These are phyloP conservation scores for Phytophthora podocarpi DNA, from an alignment of 352 stramenopile species.

Conservation along the genomic window DNA sequence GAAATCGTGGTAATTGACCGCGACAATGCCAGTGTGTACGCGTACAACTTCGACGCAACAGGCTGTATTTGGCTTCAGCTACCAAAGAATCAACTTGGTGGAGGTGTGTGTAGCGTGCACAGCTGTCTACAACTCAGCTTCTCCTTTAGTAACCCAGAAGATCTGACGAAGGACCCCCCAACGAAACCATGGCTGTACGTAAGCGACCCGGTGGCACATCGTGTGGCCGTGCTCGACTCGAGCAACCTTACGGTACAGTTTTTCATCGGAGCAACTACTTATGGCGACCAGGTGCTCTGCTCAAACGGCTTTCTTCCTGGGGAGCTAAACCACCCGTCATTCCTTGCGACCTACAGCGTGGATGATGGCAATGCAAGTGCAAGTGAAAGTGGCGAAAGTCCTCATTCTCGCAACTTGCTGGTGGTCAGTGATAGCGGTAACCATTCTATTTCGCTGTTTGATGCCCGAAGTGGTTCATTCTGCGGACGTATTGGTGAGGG, in stretches of 20 bases:
- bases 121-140: slow-evolving; percentile 36
- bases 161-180: background rate
- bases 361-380: background rate
- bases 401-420: slow-evolving; percentile 8
- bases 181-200: slow-evolving; percentile 40
- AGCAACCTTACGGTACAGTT: slow-evolving; percentile 27
- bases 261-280: slow-evolving; percentile 61
- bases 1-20: slow-evolving; percentile 57
- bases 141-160: background rate
- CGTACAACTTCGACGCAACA: slow-evolving; percentile 62
- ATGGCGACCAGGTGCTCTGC: slow-evolving; percentile 53
- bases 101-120: slow-evolving; percentile 37
- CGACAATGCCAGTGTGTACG: slow-evolving; percentile 52
- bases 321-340: slow-evolving; percentile 58
- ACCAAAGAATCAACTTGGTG: slow-evolving; percentile 2
- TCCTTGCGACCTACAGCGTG: slow-evolving; percentile 34
- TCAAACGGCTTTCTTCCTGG: slow-evolving; percentile 54
- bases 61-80: slow-evolving; percentile 46
- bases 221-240: slow-evolving; percentile 48
- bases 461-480: slow-evolving; percentile 41
- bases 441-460: slow-evolving; percentile 63
- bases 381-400: background rate
- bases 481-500: slow-evolving; percentile 45
- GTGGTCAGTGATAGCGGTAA: slow-evolving; percentile 70
- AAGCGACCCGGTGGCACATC: slow-evolving; percentile 61